These are phyloP conservation scores for Xylaria scruposa DNA, from an alignment of 495 filamentous ascomycete genomes.

Conservation along the genomic window DNA sequence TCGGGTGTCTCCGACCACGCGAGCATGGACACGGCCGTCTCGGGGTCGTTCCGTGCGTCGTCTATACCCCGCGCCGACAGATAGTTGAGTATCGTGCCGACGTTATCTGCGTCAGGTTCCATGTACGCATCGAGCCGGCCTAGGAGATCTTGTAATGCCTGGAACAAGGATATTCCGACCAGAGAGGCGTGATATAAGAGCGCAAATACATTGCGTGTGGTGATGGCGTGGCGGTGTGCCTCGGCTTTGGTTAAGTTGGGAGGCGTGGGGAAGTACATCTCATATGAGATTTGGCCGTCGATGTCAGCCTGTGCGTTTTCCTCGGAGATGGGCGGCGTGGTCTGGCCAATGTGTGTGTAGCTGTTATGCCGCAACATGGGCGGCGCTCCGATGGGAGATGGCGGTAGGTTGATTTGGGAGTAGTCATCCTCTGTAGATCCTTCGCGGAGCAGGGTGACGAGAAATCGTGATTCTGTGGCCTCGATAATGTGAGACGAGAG, in stretches of 20 bases:
- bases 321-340: constrained; percentile 54
- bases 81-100: constrained; percentile 63
- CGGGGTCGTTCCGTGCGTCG: constrained; percentile 68
- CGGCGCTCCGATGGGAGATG: constrained; percentile 53
- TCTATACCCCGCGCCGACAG: constrained; percentile 65
- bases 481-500: constrained; percentile 64
- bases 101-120: constrained; percentile 52
- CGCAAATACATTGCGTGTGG: constrained; percentile 70
- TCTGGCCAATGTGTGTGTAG: constrained; percentile 42
- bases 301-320: constrained; percentile 48
- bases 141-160: constrained; percentile 64
- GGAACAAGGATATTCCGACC: constrained; percentile 64
- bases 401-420: constrained; percentile 45
- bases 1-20: constrained; percentile 66
- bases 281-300: constrained; percentile 62
- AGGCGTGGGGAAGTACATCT: constrained; percentile 63
- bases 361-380: constrained; percentile 49
- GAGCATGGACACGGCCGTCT: constrained; percentile 65
- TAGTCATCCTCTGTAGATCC: constrained; percentile 54
- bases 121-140: constrained; percentile 62
- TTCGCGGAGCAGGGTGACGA: constrained; percentile 59
- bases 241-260: constrained; percentile 52
- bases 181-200: constrained; percentile 62
- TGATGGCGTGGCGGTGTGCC: constrained; percentile 60
- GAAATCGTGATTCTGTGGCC: constrained; percentile 58